Conservation (phyloP, 441 rosid genomes). For the Populus trichocarpa region DNA sequence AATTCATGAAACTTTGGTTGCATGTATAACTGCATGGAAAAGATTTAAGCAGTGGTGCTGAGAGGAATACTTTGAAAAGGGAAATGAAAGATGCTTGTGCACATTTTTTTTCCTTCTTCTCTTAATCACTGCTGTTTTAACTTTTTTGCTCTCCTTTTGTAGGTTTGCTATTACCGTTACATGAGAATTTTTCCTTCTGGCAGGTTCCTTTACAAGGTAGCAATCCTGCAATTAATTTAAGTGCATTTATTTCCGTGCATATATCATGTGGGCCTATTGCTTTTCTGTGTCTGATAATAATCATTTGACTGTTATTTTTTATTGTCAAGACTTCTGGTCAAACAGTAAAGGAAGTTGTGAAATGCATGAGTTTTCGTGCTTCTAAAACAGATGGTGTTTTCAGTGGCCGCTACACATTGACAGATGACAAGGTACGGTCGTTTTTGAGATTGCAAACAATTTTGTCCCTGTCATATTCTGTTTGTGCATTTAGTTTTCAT, state of each 20-base stretch:
- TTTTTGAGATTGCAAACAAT: not conserved
- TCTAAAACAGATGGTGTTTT: slow-evolving; percentile 52
- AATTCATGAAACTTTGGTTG: not conserved
- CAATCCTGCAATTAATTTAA: slow-evolving; percentile 9
- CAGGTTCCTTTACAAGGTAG: slow-evolving; percentile 87
- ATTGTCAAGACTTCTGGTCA: slow-evolving; percentile 71
- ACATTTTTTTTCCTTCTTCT: not conserved
- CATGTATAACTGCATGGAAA: not conserved
- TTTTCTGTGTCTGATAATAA: slow-evolving; percentile 10
- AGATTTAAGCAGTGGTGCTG: not conserved
- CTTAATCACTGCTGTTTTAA: not conserved
- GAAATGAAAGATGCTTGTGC: not conserved
- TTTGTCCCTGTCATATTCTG: not conserved
- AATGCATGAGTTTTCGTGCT: slow-evolving; percentile 69
- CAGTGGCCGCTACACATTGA: slow-evolving; percentile 67
- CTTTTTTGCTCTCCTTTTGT: slow-evolving; percentile 17
- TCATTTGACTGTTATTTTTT: slow-evolving; percentile 9
- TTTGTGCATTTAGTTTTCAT: slow-evolving; percentile 1
- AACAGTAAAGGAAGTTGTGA: slow-evolving; percentile 76
- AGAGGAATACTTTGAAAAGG: not conserved
- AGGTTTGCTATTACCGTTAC: slow-evolving; percentile 94
- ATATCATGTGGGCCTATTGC: not conserved
- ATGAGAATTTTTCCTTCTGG: slow-evolving; percentile 86
- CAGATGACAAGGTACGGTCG: slow-evolving; percentile 66
- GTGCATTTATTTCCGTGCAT: not conserved